Base-by-base conservation (phyloP, 495 filamentous ascomycete species). In the Tuber indicum region DNA sequence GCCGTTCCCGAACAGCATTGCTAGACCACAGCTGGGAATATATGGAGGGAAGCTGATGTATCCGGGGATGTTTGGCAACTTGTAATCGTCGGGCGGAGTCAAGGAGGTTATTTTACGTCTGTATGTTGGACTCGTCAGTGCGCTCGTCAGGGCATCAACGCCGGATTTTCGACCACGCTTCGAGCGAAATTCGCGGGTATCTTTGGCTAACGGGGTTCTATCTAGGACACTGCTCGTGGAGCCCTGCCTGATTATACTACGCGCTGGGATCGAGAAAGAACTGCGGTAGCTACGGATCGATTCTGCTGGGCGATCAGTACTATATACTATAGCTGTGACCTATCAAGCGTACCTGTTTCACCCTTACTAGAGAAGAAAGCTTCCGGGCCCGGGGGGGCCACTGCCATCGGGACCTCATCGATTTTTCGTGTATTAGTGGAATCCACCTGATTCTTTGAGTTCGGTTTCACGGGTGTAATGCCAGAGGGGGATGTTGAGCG, bases 11-110 rank as follows among this genome's bases (percentile, higher is more conserved):
- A 79, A 74, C n/a, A 79, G 39, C 6, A 42, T 71, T 9, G 58
- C 75, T 9, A 77, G 58, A 1, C 71, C 70, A 0, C 72, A 36
- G 42, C 76, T 73, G 2, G 76, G 72, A 4, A 78, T 72, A n/a
- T 72, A 80, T 1, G 78, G 74, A 3, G 78, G 78, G 45, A 80
- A 80, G 1, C 73, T 75, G 41, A 80, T 52, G 12, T 80, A 80
- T 42, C 78, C 78, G 1, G 72, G 46, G 9, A 14, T 41, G 14
- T 74, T 74, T 10, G 73, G 52, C 17, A 80, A 71, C 26, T 21
- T 80, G 17, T 80, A 74, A 66, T 71, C 62, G 17, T 45, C 52
- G 2, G 76, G 73, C 7, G 52, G 21, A 5, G 69, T 79, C 6
- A 75, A 73, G 1, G 78, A 80, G 4, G 76, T 80, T 36, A 75